Conservation (phyloP, 1,139 yeast species). For the Yarrowia galli region DNA sequence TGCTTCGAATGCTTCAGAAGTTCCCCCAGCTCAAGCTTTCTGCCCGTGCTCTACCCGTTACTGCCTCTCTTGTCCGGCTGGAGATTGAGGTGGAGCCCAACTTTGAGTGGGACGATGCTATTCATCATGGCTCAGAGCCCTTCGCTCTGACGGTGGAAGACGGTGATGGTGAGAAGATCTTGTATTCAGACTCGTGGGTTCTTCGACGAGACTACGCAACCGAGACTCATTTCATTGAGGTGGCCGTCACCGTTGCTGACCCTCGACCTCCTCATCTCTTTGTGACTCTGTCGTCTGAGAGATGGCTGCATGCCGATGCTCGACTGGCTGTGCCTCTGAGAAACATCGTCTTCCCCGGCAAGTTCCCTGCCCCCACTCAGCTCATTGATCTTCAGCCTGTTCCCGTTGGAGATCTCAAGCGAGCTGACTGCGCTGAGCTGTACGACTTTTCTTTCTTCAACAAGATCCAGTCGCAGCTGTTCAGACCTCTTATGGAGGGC, state of each 20-base stretch:
- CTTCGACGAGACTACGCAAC: conserved; percentile 60
- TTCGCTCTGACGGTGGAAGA: conserved; percentile 82
- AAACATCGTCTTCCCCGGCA: conserved; percentile 67
- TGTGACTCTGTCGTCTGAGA: conserved; percentile 75
- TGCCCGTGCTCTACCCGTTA: conserved; percentile 77
- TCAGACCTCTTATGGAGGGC: conserved; percentile 64
- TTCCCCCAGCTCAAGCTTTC: conserved; percentile 72
- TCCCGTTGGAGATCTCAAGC: conserved; percentile 58
- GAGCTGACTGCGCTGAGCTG: conserved; percentile 55
- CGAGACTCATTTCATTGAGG: conserved; percentile 66
- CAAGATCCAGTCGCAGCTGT: conserved; percentile 74
- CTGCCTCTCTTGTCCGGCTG: conserved; percentile 68
- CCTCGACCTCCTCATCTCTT: conserved; percentile 80
- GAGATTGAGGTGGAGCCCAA: conserved; percentile 71
- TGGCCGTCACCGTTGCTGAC: conserved; percentile 65
- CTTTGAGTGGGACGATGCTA: conserved; percentile 74
- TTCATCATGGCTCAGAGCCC: conserved; percentile 71
- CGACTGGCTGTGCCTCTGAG: conserved; percentile 67
- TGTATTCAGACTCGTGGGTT: conserved; percentile 63
- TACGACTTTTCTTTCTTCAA: conserved; percentile 63
- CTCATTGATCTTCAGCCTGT: conserved; percentile 60
- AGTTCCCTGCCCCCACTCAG: conserved; percentile 69
- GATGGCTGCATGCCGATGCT: conserved; percentile 81
- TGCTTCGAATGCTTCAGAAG: conserved; percentile 66
- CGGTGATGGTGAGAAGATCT: conserved; percentile 77